Evolutionary conservation across 805 yeast species (phyloP).

Genomic region (Yarrowia sp.): DNA sequence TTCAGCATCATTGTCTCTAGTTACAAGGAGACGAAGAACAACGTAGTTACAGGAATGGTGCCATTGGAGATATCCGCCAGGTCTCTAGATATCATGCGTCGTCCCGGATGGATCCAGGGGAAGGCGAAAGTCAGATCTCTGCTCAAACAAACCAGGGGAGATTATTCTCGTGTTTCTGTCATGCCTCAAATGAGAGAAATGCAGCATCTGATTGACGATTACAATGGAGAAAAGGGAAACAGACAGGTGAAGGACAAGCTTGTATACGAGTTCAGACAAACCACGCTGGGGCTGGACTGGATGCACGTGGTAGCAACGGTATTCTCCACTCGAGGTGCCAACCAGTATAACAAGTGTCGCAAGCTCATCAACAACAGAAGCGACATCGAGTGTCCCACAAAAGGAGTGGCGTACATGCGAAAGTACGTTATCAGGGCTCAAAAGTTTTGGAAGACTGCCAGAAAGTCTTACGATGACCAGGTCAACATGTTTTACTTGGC

Average conservation of each 20-base stretch:
- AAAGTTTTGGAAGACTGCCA: neutral
- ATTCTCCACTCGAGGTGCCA: neutral
- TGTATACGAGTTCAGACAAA: neutral
- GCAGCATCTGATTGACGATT: neutral
- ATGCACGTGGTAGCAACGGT: neutral
- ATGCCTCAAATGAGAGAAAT: neutral
- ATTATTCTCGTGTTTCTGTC: neutral
- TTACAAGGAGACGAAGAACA: neutral
- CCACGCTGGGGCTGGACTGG: slow-evolving; percentile 6
- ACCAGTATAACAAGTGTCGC: slow-evolving; percentile 2
- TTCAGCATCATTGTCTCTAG: neutral
- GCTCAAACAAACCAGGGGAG: neutral
- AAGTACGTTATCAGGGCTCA: neutral
- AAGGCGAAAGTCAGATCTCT: neutral
- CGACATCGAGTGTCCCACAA: neutral
- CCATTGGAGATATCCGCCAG: neutral
- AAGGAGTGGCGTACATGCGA: neutral
- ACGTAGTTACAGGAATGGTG: neutral
- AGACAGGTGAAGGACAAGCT: neutral
- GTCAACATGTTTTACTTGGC: slow-evolving; percentile 3
- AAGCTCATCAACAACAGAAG: slow-evolving; percentile 10
- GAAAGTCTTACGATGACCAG: neutral
- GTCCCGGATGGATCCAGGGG: neutral
- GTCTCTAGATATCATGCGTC: neutral
- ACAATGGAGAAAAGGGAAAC: neutral